phyloP scores from a whole-genome alignment of 192 early-diverging fungal genomes.

The Coemansia sp. region DNA sequence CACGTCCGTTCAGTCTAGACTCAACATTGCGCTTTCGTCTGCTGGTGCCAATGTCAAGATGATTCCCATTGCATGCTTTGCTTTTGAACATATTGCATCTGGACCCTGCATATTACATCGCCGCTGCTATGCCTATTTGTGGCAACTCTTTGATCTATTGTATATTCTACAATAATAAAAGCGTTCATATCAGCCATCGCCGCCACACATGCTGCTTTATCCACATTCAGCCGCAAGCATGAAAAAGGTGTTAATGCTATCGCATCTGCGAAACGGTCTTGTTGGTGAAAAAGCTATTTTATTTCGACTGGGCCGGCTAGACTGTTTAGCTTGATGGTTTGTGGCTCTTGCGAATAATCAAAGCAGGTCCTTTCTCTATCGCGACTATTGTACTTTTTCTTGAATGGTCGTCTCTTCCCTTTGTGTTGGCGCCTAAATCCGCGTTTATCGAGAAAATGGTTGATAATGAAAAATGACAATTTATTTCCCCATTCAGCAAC shows the following conservation, averaged over 20 bases:
- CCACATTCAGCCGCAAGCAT: background rate
- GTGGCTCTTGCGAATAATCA: background rate
- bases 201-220: background rate
- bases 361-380: background rate
- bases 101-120: conserved; percentile 4
- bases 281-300: background rate
- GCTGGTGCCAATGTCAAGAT: background rate
- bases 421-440: background rate
- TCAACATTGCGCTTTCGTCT: background rate
- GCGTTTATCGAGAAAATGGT: background rate
- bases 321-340: background rate
- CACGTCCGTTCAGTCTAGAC: background rate
- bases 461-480: background rate
- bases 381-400: background rate
- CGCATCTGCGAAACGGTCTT: background rate
- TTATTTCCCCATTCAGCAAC: conserved; percentile 1
- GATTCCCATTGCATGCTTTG: background rate
- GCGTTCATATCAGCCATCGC: background rate
- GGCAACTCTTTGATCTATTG: background rate
- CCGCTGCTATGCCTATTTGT: background rate
- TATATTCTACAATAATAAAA: background rate
- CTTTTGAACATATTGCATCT: background rate
- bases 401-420: background rate
- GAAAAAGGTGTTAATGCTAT: background rate
- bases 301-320: background rate